Conservation (phyloP, 2,329 filamentous ascomycete species). For the Fusarium azukiicola region DNA sequence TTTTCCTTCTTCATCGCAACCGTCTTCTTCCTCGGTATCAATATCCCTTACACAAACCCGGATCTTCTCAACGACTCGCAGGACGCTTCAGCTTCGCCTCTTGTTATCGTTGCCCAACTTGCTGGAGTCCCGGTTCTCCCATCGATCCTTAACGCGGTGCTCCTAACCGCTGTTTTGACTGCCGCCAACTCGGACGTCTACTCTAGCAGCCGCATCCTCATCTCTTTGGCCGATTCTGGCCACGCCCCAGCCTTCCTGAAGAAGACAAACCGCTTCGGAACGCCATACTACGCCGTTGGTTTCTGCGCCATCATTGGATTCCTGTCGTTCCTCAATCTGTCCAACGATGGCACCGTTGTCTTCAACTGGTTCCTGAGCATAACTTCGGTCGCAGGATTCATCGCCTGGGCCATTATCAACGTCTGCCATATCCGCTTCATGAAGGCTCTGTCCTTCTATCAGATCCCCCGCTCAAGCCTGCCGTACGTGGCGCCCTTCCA, state of each 20-base stretch:
- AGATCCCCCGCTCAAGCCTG: conserved; percentile 57
- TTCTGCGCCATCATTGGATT: conserved; percentile 60
- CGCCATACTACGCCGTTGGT: conserved; percentile 63
- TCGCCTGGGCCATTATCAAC: conserved; percentile 66
- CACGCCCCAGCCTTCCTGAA: conserved; percentile 57
- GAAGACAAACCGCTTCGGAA: conserved; percentile 60
- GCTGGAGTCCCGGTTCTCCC: conserved; percentile 82
- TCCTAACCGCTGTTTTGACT: conserved; percentile 88
- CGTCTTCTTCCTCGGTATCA: conserved; percentile 87
- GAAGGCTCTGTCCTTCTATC: conserved; percentile 61
- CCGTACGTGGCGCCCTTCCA: conserved; percentile 64
- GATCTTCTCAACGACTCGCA: conserved; percentile 68
- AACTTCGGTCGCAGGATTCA: conserved; percentile 65
- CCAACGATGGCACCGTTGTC: conserved; percentile 57
- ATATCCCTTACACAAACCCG: conserved; percentile 84
- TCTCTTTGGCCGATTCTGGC: conserved; percentile 57
- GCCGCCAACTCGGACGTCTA: conserved; percentile 65
- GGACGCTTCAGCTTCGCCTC: conserved; percentile 78
- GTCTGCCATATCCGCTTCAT: conserved; percentile 64
- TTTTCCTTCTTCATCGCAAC: conserved; percentile 85
- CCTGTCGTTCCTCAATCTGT: conserved; percentile 65
- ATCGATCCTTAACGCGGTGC: conserved; percentile 85
- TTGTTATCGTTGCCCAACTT: conserved; percentile 85
- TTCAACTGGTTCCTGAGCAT: conserved; percentile 67
- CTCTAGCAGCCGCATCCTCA: conserved; percentile 64